These are phyloP conservation scores for Purpureocillium takamizusanense DNA, from an alignment of 2,329 filamentous ascomycete genomes.

Conservation along the genomic window DNA sequence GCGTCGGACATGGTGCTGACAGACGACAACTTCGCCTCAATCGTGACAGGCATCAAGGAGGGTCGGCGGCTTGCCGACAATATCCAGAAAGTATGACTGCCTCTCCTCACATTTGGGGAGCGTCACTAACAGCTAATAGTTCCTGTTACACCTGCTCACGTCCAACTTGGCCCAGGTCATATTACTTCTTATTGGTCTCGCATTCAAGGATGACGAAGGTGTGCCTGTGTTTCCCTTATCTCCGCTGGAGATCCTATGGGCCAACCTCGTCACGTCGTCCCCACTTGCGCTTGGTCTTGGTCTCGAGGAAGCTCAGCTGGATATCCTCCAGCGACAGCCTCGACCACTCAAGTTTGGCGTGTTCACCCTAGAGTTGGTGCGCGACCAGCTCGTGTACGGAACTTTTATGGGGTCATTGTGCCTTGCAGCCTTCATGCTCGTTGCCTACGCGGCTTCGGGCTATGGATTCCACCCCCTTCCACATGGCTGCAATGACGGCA, in stretches of 20 bases:
- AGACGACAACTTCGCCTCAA: constrained; percentile 81
- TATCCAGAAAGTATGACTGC: constrained; percentile 53
- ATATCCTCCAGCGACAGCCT: constrained; percentile 58
- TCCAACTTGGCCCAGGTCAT: constrained; percentile 64
- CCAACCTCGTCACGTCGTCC: constrained; percentile 65
- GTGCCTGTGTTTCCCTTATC: constrained; percentile 62
- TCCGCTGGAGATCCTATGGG: constrained; percentile 67
- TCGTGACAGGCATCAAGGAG: constrained; percentile 63
- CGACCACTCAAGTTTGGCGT: constrained; percentile 51
- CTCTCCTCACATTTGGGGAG: not conserved
- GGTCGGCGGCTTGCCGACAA: constrained; percentile 63
- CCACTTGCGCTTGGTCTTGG: constrained; percentile 65
- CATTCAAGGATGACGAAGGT: constrained; percentile 51
- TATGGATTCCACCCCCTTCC: constrained; percentile 41
- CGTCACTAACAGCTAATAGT: constrained; percentile 25
- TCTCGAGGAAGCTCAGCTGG: constrained; percentile 58
- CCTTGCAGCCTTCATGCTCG: constrained; percentile 50
- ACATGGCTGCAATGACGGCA: constrained; percentile 47
- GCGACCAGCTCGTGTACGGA: constrained; percentile 60
- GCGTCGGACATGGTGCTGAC: constrained; percentile 83
- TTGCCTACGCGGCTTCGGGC: constrained; percentile 41
- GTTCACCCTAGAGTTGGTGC: constrained; percentile 55
- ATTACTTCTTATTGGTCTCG: constrained; percentile 58
- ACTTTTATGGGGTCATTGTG: constrained; percentile 54
- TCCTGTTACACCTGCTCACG: constrained; percentile 56